These are phyloP conservation scores for Botrytis byssoidea DNA, from an alignment of 2,329 filamentous ascomycete species.

Conservation along the genomic window DNA sequence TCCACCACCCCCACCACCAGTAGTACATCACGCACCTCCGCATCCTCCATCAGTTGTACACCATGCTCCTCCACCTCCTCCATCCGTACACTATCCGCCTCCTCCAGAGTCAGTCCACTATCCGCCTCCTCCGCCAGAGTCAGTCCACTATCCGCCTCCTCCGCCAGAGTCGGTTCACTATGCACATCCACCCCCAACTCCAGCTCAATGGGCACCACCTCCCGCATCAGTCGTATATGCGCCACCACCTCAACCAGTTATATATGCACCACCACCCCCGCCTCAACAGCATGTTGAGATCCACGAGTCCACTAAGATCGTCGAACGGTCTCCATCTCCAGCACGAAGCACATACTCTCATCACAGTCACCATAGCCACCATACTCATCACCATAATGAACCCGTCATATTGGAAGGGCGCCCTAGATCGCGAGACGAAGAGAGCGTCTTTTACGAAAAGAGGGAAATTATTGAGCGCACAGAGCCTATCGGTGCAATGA, in stretches of 20 bases:
- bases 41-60: constrained; percentile 23
- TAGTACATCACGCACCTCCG: constrained; percentile 25
- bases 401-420: constrained; percentile 45
- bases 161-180: constrained; percentile 24
- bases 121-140: constrained; percentile 26
- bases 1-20: constrained; percentile 30
- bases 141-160: constrained; percentile 6
- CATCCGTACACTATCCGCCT: constrained; percentile 26
- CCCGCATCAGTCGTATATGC: constrained; percentile 27
- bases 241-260: constrained; percentile 23
- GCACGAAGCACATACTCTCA: constrained; percentile 19
- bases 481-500: constrained; percentile 44
- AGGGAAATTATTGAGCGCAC: constrained; percentile 34
- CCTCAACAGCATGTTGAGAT: constrained; percentile 42
- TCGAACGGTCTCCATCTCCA: constrained; percentile 36
- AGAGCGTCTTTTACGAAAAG: constrained; percentile 31
- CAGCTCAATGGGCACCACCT: constrained; percentile 24
- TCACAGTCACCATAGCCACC: constrained; percentile 16
- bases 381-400: constrained; percentile 39
- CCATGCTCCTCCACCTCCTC: constrained; percentile 29
- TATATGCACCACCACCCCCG: constrained; percentile 23
- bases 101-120: not conserved
- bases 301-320: constrained; percentile 47
- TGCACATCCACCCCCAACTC: constrained; percentile 25
- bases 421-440: constrained; percentile 29